Base-by-base conservation (phyloP, 2,329 filamentous ascomycete species). In the Blastomyces gilchristii region DNA sequence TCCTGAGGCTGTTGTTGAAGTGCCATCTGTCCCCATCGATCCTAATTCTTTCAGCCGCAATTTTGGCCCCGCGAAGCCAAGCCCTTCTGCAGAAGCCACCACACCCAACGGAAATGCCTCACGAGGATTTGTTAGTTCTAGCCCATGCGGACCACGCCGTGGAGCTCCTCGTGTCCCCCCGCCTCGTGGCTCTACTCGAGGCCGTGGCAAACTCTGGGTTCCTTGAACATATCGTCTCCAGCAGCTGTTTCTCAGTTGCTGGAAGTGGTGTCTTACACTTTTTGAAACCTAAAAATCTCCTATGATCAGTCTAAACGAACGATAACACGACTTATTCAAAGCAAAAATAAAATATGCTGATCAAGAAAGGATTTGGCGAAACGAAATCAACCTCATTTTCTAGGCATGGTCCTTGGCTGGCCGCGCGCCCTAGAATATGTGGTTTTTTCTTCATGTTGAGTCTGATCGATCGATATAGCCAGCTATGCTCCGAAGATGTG, bases 21-120 rank as follows among this genome's bases (percentile, higher is more conserved):
- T 80, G 18, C 78, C 78, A 0, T 77, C 77, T 3, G 72, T 77
- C 62, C 78, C 78, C 12, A 80, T 80, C 54, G 78, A 80, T 61
- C 78, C 78, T 0, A 73, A 80, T 67, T 80, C 78, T 1, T 80
- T 80, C 66, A 79, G 75, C 65, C 77, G 78, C 22, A 74, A 73
- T 31, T 69, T 77, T 41, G 73, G 71, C 12, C 66, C 68, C 16
- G 61, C 65, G 34, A 77, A 75, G 63, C 65, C 66, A 52, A 65
- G 65, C 69, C 2, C 68, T 74, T 39, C 74, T 75, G 60, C 64
- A 72, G 58, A 74, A 70, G 64, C 69, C 69, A 2, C 75, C 18
- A 22, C 22, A 41, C 49, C 60, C 43, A 39, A 54, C 18, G 74
- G 71, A 47, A 59, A 31, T 41, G 9, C 14, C n/a, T 16, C 22